Conservation (phyloP, 805 yeast species). For the Metschnikowia aberdeeniae region DNA sequence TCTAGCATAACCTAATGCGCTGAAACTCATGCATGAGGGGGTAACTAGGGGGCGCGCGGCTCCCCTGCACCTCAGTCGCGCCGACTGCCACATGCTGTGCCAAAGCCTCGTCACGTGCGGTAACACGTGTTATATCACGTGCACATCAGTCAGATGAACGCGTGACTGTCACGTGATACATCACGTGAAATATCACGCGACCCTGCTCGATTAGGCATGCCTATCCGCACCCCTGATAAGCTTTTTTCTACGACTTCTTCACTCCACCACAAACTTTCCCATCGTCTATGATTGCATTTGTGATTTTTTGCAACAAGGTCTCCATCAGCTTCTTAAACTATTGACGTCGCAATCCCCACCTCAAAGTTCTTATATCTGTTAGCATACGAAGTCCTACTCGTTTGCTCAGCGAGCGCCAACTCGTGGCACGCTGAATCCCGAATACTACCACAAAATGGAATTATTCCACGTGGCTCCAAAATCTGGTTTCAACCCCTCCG, state of each 20-base stretch:
- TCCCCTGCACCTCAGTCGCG: too few species aligned
- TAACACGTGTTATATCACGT: too few species aligned
- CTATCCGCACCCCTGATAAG: neutral
- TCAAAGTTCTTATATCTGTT: neutral
- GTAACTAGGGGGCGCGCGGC: too few species aligned
- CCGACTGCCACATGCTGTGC: too few species aligned
- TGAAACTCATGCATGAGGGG: neutral
- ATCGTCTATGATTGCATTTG: conserved; percentile 17
- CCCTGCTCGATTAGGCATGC: neutral
- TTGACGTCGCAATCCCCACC: conserved; percentile 14
- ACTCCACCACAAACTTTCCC: neutral
- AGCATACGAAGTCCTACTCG: neutral
- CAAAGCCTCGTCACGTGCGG: too few species aligned
- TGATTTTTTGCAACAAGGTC: conserved; percentile 16
- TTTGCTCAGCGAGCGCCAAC: neutral
- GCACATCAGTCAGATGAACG: too few species aligned
- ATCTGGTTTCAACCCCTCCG: neutral
- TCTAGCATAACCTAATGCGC: neutral
- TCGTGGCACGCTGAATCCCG: neutral
- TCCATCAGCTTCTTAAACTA: conserved; percentile 19
- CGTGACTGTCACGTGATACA: too few species aligned
- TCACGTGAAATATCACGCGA: too few species aligned
- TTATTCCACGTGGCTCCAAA: conserved; percentile 3
- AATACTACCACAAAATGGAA: neutral
- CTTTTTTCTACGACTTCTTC: neutral